Conservation (phyloP, 176 grass and related monocot species). For the Triticum monococcum region DNA sequence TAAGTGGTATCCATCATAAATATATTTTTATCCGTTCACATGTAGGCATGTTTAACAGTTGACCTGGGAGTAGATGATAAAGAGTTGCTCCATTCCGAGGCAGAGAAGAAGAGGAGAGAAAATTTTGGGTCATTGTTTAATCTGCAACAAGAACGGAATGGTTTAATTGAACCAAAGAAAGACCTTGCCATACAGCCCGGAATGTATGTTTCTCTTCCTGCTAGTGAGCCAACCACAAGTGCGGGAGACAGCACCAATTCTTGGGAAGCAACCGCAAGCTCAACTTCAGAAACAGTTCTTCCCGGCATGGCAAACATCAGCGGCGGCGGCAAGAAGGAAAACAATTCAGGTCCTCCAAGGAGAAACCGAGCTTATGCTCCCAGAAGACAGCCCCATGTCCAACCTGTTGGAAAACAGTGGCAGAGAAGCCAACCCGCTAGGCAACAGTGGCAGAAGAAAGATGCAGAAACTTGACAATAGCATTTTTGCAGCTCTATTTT, state of each 20-base stretch:
- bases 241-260: constrained; percentile 10
- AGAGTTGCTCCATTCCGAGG: constrained; percentile 57
- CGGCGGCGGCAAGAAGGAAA: constrained; percentile 43
- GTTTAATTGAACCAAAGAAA: constrained; percentile 80
- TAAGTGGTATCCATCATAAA: not conserved
- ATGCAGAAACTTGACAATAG: constrained; percentile 51
- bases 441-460: constrained; percentile 47
- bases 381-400: constrained; percentile 39
- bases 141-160: constrained; percentile 77
- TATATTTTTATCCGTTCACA: constrained; percentile 8
- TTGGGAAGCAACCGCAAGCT: constrained; percentile 21
- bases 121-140: constrained; percentile 53
- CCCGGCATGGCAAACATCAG: constrained; percentile 24
- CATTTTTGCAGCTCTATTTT: not conserved
- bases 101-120: constrained; percentile 60
- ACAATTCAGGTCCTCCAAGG: constrained; percentile 43
- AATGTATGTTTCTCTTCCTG: constrained; percentile 66
- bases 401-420: constrained; percentile 22
- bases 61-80: constrained; percentile 52
- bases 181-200: constrained; percentile 78
- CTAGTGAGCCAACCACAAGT: not conserved
- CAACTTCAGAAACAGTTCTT: constrained; percentile 28
- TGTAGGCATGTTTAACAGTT: constrained; percentile 38
- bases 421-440: constrained; percentile 18
- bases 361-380: constrained; percentile 36